Conservation (phyloP, 257 asterid genomes). For the Haberlea rhodopensis region DNA sequence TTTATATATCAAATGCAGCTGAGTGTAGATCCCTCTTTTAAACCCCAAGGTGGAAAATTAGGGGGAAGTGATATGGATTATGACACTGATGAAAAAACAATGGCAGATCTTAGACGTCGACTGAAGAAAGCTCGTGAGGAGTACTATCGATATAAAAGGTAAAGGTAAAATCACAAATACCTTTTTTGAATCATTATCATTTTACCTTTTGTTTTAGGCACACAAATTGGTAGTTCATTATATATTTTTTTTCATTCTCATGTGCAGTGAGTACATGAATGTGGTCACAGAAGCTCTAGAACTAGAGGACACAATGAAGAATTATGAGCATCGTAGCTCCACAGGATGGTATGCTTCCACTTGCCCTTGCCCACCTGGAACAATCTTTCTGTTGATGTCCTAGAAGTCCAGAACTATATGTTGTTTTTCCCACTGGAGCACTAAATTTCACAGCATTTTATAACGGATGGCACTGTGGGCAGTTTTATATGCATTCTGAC, state of each 20-base stretch:
- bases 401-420: not conserved
- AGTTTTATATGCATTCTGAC: too few relatives aligned
- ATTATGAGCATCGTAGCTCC: slow-evolving; percentile 48
- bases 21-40: slow-evolving; percentile 65
- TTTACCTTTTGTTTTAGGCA: not conserved
- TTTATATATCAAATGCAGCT: slow-evolving; percentile 43
- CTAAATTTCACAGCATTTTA: not conserved
- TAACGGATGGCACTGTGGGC: not conserved
- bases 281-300: slow-evolving; percentile 69
- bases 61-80: slow-evolving; percentile 84
- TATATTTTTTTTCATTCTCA: slow-evolving; percentile 30
- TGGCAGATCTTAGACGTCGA: slow-evolving; percentile 75
- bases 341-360: slow-evolving; percentile 56
- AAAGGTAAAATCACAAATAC: slow-evolving; percentile 26
- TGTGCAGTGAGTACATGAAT: slow-evolving; percentile 65
- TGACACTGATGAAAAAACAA: slow-evolving; percentile 69
- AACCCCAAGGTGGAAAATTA: slow-evolving; percentile 76
- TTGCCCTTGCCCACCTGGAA: slow-evolving; percentile 11
- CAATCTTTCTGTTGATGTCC: slow-evolving; percentile 3
- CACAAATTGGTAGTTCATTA: slow-evolving; percentile 20
- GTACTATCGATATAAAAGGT: slow-evolving; percentile 71
- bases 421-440: not conserved
- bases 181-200: not conserved
- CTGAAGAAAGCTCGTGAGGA: slow-evolving; percentile 61
- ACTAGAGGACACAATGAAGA: slow-evolving; percentile 79